A percentile compares a stretch with the other conserved stretches of the same genome.
phyloP scores from a whole-genome alignment of 1,284 basidiomycete species.

The Cutaneotrichosporon daszewskae region DNA sequence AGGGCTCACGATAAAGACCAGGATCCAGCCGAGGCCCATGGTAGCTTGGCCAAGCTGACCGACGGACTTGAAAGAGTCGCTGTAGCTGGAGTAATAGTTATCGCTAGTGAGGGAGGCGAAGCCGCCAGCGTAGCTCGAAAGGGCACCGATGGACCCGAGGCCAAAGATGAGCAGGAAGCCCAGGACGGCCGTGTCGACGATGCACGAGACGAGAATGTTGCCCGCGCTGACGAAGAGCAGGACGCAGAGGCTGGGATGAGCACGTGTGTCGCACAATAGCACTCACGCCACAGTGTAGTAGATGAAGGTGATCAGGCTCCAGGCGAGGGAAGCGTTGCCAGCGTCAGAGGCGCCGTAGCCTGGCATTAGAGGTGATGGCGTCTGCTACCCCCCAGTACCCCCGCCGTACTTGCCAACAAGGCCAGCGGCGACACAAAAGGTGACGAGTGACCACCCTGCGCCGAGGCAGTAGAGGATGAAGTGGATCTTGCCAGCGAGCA shows the following conservation, averaged over 20 bases:
- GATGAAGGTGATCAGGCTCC: slow-evolving; percentile 22
- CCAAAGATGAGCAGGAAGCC: slow-evolving; percentile 13
- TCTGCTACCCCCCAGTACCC: too few relatives aligned
- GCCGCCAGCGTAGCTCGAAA: slow-evolving; percentile 2
- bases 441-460: slow-evolving; percentile 10
- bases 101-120: neutral
- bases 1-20: slow-evolving; percentile 34
- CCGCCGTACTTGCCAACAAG: slow-evolving; percentile 7
- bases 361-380: too few relatives aligned
- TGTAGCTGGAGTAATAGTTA: too few relatives aligned
- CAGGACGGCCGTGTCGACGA: slow-evolving; percentile 6
- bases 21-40: slow-evolving; percentile 39
- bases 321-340: slow-evolving; percentile 33
- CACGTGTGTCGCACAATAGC: slow-evolving; percentile 2
- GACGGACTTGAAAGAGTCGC: too few relatives aligned
- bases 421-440: slow-evolving; percentile 10
- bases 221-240: slow-evolving; percentile 7
- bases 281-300: slow-evolving; percentile 33
- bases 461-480: slow-evolving; percentile 17
- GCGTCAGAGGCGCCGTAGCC: slow-evolving; percentile 1
- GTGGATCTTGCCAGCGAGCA: slow-evolving; percentile 10
- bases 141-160: slow-evolving; percentile 7
- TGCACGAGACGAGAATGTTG: slow-evolving; percentile 3
- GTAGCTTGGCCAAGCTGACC: slow-evolving; percentile 31
- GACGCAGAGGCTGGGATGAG: slow-evolving; percentile 7